Percentiles rank a stretch among this genome's conserved stretches.
Conservation (phyloP, 352 stramenopile genomes). For the Globisporangium parvum region DNA sequence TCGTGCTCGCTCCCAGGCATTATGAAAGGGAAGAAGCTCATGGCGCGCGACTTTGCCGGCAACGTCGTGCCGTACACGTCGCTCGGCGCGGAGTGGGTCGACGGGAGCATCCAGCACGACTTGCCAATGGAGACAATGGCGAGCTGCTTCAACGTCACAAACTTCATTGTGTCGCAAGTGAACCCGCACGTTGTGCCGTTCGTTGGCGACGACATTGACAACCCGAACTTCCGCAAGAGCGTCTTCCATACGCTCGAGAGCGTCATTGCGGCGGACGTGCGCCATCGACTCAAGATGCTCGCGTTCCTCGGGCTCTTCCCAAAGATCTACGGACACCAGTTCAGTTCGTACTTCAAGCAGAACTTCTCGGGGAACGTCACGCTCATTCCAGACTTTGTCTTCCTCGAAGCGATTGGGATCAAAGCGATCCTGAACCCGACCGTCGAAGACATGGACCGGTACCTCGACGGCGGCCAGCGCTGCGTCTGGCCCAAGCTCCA, state of each 20-base stretch:
- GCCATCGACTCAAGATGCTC: slow-evolving; percentile 67
- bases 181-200: slow-evolving; percentile 93
- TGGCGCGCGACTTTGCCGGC: slow-evolving; percentile 69
- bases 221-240: slow-evolving; percentile 53
- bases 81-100: slow-evolving; percentile 90
- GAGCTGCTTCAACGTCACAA: slow-evolving; percentile 92
- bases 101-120: slow-evolving; percentile 89
- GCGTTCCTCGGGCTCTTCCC: slow-evolving; percentile 85
- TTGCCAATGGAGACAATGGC: slow-evolving; percentile 92
- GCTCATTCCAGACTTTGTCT: slow-evolving; percentile 88
- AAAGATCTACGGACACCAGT: slow-evolving; percentile 75
- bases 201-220: slow-evolving; percentile 85
- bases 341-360: slow-evolving; percentile 80
- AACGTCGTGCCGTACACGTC: slow-evolving; percentile 88
- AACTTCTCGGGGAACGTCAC: slow-evolving; percentile 97
- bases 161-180: slow-evolving; percentile 88
- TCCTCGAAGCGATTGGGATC: slow-evolving; percentile 71
- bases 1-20: slow-evolving; percentile 91
- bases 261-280: slow-evolving; percentile 70
- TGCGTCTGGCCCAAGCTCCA: slow-evolving; percentile 89
- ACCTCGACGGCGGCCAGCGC: slow-evolving; percentile 85
- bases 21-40: slow-evolving; percentile 87
- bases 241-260: slow-evolving; percentile 74
- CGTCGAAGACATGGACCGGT: slow-evolving; percentile 60
- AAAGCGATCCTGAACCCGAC: slow-evolving; percentile 85